Evolutionary conservation across 441 rosid genomes (phyloP).

Genomic region (Eutrema salsugineum): DNA sequence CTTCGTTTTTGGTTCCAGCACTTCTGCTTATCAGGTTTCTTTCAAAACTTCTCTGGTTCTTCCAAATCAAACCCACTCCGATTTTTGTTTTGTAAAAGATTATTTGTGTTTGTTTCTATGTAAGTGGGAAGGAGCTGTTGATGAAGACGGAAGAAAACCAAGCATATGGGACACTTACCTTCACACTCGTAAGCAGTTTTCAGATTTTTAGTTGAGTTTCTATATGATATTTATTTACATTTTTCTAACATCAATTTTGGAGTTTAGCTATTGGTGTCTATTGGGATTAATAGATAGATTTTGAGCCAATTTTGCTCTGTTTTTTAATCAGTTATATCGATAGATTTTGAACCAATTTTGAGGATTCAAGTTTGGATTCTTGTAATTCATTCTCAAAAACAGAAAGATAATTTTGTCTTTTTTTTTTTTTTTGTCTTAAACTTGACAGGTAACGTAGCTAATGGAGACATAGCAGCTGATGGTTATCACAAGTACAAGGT

Average conservation of each 20-base stretch:
- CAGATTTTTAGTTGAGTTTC: no score
- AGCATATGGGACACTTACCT: slow-evolving; percentile 54
- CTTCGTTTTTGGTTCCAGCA: slow-evolving; percentile 51
- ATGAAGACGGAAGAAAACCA: slow-evolving; percentile 54
- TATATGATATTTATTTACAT: no score
- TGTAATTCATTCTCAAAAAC: background rate
- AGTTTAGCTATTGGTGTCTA: no score
- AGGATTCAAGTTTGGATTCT: background rate
- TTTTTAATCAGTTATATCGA: no score
- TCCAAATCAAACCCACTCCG: background rate
- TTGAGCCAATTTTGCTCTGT: no score
- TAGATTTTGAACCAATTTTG: slow-evolving; percentile 4
- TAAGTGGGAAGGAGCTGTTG: slow-evolving; percentile 66
- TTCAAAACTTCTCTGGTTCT: background rate
- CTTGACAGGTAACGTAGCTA: slow-evolving; percentile 34
- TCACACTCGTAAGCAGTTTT: slow-evolving; percentile 33
- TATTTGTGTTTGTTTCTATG: background rate
- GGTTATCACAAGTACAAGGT: slow-evolving; percentile 73
- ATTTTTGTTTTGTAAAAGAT: background rate
- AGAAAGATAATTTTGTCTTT: background rate
- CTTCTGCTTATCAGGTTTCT: slow-evolving; percentile 66
- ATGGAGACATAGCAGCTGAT: slow-evolving; percentile 51
- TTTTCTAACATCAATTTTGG: no score
- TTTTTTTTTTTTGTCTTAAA: background rate
- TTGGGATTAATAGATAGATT: no score